Conservation (phyloP, 306 rosid genomes). For the Vigna reflexopilosa region DNA sequence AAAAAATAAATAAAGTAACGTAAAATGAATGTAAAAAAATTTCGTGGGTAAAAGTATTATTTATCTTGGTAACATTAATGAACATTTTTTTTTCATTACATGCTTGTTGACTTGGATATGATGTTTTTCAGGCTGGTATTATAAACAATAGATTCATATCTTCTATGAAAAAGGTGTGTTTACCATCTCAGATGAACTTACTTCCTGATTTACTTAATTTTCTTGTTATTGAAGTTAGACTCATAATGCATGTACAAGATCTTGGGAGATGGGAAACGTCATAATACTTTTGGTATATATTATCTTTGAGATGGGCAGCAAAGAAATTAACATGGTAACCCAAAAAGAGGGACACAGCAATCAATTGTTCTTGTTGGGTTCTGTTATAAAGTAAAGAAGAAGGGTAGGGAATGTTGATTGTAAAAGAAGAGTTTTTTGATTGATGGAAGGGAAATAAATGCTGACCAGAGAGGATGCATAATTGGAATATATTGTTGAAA, state of each 20-base stretch:
- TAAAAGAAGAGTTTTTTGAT: no score
- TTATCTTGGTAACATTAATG: neutral
- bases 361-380: no score
- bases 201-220: slow-evolving; percentile 25
- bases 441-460: no score
- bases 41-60: no score
- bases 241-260: slow-evolving; percentile 17
- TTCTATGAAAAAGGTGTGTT: slow-evolving; percentile 89
- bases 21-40: no score
- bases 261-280: neutral
- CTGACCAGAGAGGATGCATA: no score
- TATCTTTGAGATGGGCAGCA: neutral
- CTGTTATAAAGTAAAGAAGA: no score
- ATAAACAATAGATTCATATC: slow-evolving; percentile 72
- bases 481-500: no score
- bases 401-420: no score
- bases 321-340: no score
- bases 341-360: no score
- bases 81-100: slow-evolving; percentile 9
- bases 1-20: no score
- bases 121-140: slow-evolving; percentile 69
- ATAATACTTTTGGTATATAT: slow-evolving; percentile 1
- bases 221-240: neutral
- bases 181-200: slow-evolving; percentile 19
- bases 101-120: slow-evolving; percentile 19